These are phyloP conservation scores for Phytopythium kandeliae DNA, from an alignment of 352 stramenopile genomes.

Conservation along the genomic window DNA sequence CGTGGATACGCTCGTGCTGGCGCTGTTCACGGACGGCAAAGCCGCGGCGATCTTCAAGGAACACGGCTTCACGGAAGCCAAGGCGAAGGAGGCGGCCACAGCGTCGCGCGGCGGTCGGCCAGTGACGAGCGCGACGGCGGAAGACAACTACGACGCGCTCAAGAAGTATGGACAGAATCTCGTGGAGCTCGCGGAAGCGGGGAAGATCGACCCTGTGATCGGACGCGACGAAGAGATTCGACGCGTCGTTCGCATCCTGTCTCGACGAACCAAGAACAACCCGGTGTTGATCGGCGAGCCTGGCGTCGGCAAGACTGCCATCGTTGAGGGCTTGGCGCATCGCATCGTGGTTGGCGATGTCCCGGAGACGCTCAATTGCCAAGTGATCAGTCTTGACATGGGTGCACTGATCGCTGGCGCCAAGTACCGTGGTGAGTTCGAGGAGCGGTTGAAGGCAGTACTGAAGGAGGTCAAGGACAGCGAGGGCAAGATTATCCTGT, in stretches of 20 bases:
- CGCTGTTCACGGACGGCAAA: slow-evolving; percentile 58
- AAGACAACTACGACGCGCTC: slow-evolving; percentile 91
- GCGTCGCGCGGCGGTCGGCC: slow-evolving; percentile 46
- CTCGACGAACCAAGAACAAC: slow-evolving; percentile 98
- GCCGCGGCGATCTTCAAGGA: slow-evolving; percentile 55
- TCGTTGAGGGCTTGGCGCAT: slow-evolving; percentile 94
- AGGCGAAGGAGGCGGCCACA: slow-evolving; percentile 63
- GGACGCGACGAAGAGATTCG: slow-evolving; percentile 97
- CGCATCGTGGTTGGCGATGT: slow-evolving; percentile 96
- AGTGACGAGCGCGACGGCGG: slow-evolving; percentile 76
- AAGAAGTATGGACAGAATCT: slow-evolving; percentile 96
- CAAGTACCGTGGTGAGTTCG: slow-evolving; percentile 99
- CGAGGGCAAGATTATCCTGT: slow-evolving; percentile 96
- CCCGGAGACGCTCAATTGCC: slow-evolving; percentile 88
- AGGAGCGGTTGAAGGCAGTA: slow-evolving; percentile 95
- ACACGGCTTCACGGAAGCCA: slow-evolving; percentile 57
- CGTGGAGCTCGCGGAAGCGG: slow-evolving; percentile 85
- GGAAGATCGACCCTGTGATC: slow-evolving; percentile 98
- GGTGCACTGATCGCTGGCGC: slow-evolving; percentile 94
- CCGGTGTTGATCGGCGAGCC: slow-evolving; percentile 95
- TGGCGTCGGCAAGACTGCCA: slow-evolving; percentile 96
- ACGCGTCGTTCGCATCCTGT: slow-evolving; percentile 94
- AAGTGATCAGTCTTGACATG: slow-evolving; percentile 95
- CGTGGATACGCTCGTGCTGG: slow-evolving; percentile 66
- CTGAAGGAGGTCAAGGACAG: slow-evolving; percentile 92